Evolutionary conservation across 331 rosid genomes (phyloP), one percentile per base, ranked within the genome.

Genomic region (Telfairia occidentalis): DNA sequence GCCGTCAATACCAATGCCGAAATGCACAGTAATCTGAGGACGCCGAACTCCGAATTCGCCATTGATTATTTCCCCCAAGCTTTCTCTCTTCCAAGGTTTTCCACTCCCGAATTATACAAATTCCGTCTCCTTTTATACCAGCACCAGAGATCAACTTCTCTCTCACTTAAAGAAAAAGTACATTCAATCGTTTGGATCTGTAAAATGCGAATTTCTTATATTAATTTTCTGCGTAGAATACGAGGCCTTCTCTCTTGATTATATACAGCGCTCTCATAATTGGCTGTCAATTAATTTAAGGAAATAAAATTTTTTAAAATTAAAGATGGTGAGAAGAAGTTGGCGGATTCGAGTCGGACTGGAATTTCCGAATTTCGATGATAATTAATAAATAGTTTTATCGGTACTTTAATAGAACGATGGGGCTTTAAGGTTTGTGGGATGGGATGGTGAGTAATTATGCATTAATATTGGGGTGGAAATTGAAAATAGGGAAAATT

Each of bases 201-300:
- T 64, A 37, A 64, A 24, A 65, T 21, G n/a, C 4, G 13, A 42
- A 67, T 11, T 67, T 67, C 23, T 21, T 19, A 37, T 35, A 64
- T 24, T 21, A 38, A 67, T 2, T 42, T 40, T 13, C 7, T 42
- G 74, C 74, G 74, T 67, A 40, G 9, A 28, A 67, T 43, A 70
- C 74, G 57, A 70, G 74, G 74, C 13, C 24, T 48, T 70, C 35
- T 70, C 40, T 70, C 74, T 45, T 26, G 74, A 28, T 70, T 70
- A 45, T 26, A 70, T 70, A 70, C 57, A 70, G 24, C 54, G 9
- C 21, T 67, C 53, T 45, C 38, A 28, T 70, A 42, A 26, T 45
- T 70, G 57, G 57, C 74, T 70, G 74, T 70, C 57, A 45, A 70
- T 70, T 45, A 15, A 12, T 26, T 26, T 16, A 60, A 60, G 2